Conservation (phyloP, 2,329 filamentous ascomycete species). For the Mollisia scopiformis region DNA sequence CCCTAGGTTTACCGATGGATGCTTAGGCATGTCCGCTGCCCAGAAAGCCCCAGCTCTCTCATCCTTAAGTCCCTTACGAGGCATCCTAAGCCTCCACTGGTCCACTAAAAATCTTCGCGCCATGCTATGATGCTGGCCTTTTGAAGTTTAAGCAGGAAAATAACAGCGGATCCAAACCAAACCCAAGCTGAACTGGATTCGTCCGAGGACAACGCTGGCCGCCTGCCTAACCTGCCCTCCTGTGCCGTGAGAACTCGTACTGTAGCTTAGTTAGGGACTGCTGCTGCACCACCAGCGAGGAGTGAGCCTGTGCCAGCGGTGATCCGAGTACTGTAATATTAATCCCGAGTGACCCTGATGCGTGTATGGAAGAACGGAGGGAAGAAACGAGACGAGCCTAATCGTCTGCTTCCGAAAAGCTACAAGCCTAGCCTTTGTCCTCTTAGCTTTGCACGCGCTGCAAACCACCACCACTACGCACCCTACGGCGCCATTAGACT, state of each 20-base stretch:
- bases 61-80: conserved; percentile 8
- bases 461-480: background rate
- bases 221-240: too few species aligned
- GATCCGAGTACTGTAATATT: background rate
- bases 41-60: conserved; percentile 4
- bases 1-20: conserved; percentile 9
- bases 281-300: background rate
- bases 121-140: background rate
- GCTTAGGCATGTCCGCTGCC: conserved; percentile 6
- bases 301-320: background rate
- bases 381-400: conserved; percentile 13
- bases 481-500: conserved; percentile 1
- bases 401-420: background rate
- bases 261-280: background rate
- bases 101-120: conserved; percentile 11
- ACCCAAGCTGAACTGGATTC: background rate
- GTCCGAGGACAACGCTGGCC: background rate
- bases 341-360: background rate
- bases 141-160: conserved; percentile 5
- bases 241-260: background rate
- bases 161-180: background rate
- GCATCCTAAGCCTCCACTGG: conserved; percentile 11
- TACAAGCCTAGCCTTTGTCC: conserved; percentile 4
- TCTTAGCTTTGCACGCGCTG: conserved; percentile 13
- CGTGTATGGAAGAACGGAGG: background rate